A percentile compares a stretch with the other conserved stretches of the same genome.
phyloP scores from a whole-genome alignment of 2,329 filamentous ascomycete species.

The Calonectria fujianensis region DNA sequence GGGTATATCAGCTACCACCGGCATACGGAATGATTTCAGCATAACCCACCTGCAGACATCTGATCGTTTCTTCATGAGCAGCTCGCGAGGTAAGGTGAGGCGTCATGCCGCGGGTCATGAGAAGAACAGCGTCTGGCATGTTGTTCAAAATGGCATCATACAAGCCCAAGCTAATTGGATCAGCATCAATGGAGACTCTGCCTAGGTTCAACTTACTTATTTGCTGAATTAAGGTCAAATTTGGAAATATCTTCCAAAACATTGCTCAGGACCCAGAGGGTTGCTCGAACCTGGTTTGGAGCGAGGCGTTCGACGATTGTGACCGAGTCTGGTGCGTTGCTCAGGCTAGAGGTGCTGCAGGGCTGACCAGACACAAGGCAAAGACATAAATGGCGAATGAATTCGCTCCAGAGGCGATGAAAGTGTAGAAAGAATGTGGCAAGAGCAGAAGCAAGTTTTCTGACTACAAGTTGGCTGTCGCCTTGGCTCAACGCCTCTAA shows the following conservation, averaged over 20 bases:
- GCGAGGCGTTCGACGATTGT: slow-evolving; percentile 69
- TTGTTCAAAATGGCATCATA: slow-evolving; percentile 65
- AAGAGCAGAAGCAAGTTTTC: slow-evolving; percentile 86
- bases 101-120: slow-evolving; percentile 64
- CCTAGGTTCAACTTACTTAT: slow-evolving; percentile 67
- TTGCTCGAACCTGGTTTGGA: slow-evolving; percentile 69
- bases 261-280: slow-evolving; percentile 76
- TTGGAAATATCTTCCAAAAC: slow-evolving; percentile 67
- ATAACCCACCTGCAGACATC: slow-evolving; percentile 75
- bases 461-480: slow-evolving; percentile 77
- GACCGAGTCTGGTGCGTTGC: slow-evolving; percentile 62
- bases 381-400: slow-evolving; percentile 75
- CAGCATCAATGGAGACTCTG: slow-evolving; percentile 36
- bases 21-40: slow-evolving; percentile 43
- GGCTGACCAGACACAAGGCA: slow-evolving; percentile 67
- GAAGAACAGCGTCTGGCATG: slow-evolving; percentile 61
- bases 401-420: slow-evolving; percentile 79
- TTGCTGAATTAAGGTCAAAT: slow-evolving; percentile 76
- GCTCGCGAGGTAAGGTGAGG: slow-evolving; percentile 54
- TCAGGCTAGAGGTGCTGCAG: slow-evolving; percentile 47
- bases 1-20: slow-evolving; percentile 28
- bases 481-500: slow-evolving; percentile 71
- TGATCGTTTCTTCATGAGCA: slow-evolving; percentile 73
- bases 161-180: slow-evolving; percentile 58
- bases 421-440: slow-evolving; percentile 85